Evolutionary conservation across 1,139 yeast species (phyloP).

Genomic region (Pichia sp.): DNA sequence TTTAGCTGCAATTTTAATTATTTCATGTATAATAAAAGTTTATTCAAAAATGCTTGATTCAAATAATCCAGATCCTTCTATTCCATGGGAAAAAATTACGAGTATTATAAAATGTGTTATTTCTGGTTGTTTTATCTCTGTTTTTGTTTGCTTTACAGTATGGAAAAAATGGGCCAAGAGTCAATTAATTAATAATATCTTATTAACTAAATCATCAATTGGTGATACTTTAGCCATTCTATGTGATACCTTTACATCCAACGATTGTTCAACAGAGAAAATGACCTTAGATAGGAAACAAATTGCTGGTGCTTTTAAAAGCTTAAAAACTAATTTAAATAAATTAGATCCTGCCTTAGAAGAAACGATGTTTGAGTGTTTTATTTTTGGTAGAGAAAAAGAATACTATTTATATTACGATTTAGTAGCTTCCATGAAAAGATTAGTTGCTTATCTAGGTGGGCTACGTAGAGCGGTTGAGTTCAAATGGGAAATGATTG

Average conservation of each 20-base stretch:
- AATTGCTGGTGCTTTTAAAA: conserved; percentile 6
- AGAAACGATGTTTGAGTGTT: conserved; percentile 61
- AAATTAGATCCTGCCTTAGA: conserved; percentile 40
- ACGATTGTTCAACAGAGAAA: conserved; percentile 1
- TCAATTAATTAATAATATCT: conserved; percentile 14
- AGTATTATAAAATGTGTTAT: conserved; percentile 56
- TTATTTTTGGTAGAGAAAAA: conserved; percentile 45
- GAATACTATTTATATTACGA: conserved; percentile 43
- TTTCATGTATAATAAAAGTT: conserved; percentile 71
- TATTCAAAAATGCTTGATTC: conserved; percentile 42
- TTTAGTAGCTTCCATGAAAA: conserved; percentile 47
- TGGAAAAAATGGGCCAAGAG: conserved; percentile 33
- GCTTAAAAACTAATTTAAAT: conserved; percentile 8
- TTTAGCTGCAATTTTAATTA: conserved; percentile 64
- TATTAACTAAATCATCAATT: conserved; percentile 30
- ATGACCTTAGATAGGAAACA: conserved; percentile 4
- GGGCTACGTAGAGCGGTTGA: conserved; percentile 65
- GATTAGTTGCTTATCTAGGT: conserved; percentile 53
- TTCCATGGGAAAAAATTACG: conserved; percentile 47
- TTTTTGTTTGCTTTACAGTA: conserved; percentile 49
- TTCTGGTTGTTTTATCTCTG: conserved; percentile 57
- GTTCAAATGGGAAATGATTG: conserved; percentile 54
- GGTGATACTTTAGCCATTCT: conserved; percentile 9
- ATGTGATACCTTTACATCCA: conserved; percentile 11
- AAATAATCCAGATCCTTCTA: conserved; percentile 26